Base-by-base conservation (phyloP, 768 basidiomycete species). In the Trametes cingulata region DNA sequence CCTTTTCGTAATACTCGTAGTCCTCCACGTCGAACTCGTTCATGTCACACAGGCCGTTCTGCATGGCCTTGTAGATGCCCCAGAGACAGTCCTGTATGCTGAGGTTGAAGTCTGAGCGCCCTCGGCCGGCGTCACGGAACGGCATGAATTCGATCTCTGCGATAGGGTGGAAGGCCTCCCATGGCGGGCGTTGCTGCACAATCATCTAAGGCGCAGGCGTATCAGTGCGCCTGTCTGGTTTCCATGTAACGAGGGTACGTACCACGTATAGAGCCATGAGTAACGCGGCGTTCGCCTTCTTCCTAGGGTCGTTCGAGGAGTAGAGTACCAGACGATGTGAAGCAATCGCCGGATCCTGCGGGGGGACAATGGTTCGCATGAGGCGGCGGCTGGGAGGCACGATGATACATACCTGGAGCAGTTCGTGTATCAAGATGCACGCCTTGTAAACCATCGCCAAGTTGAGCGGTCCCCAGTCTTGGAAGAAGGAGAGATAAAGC, bases 141-240 rank as follows among this genome's bases (percentile, higher is more conserved):
- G 93, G 89, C 87, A 93, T 91, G 71, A 95, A 93, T 74, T 96
- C 93, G 37, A 95, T 71, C 69, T 93, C 87, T 33, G 94, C 91
- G 53, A 98, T 88, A 2, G 96, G 95, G 65, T 93, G 87, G 72
- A 98, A 95, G 2, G 95, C 94, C 74, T 95, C 92, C 87, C 93
- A 95, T 29, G 96, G 95, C 19, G 90, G 83, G 59, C 88, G 87
- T 54, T 90, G 82, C 73, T 90, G 87, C 1, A 97, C 94, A 65
- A 98, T 95, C 86, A 98, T 88, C 95, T 97, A 48, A 6, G 22
- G 15, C 3, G n/a, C 20, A 6, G 22, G 15, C 3, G n/a, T 27
- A 33, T 57, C 17, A 48, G n/a, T 39, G 35, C 36, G 36, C 1
- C 42, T 0, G 1, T 19, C 19, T 5, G 15, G n/a, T 14, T 37